A percentile compares a stretch with the other conserved stretches of the same genome.
Conservation (phyloP, 345 rosid species). For the Citropsis articulata region DNA sequence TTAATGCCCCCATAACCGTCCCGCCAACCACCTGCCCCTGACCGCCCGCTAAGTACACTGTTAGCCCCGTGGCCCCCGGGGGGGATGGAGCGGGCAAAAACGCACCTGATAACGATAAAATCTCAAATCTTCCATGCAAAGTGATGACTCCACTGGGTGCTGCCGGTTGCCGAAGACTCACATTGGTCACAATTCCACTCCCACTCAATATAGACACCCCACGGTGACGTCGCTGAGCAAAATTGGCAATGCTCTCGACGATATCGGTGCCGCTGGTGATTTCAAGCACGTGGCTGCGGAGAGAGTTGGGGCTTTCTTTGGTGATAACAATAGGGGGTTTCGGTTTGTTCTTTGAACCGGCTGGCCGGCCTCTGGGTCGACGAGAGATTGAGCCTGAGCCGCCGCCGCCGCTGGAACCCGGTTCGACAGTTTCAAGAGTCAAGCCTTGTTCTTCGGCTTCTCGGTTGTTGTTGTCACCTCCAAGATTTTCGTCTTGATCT, state of each 20-base stretch:
- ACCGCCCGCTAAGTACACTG: conserved; percentile 80
- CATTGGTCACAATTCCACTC: conserved; percentile 70
- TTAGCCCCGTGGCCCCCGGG: conserved; percentile 66
- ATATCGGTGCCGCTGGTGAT: conserved; percentile 75
- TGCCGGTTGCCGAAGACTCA: conserved; percentile 75
- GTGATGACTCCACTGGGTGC: conserved; percentile 65
- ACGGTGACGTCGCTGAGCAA: conserved; percentile 60
- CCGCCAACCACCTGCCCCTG: conserved; percentile 97
- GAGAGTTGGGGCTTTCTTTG: conserved; percentile 81
- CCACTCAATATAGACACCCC: conserved; percentile 86
- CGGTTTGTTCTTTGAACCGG: conserved; percentile 86
- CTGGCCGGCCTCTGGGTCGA: conserved; percentile 80
- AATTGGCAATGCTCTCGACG: conserved; percentile 55
- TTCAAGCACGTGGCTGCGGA: conserved; percentile 84
- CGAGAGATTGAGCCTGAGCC: conserved; percentile 44
- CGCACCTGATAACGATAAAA: conserved; percentile 74
- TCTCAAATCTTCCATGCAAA: conserved; percentile 85
- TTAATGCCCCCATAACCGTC: conserved; percentile 55
- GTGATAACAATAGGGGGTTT: conserved; percentile 70
- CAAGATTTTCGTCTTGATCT: conserved; percentile 42
- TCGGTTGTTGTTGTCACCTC: conserved; percentile 22
- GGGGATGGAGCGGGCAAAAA: conserved; percentile 75
- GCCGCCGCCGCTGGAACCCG: conserved; percentile 33
- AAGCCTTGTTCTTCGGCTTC: conserved; percentile 27
- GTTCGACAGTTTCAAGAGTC: conserved; percentile 32